Evolutionary conservation across 805 yeast species (phyloP), one percentile per base, ranked within the genome.

Genomic region (Tetrapisispora arboricola): DNA sequence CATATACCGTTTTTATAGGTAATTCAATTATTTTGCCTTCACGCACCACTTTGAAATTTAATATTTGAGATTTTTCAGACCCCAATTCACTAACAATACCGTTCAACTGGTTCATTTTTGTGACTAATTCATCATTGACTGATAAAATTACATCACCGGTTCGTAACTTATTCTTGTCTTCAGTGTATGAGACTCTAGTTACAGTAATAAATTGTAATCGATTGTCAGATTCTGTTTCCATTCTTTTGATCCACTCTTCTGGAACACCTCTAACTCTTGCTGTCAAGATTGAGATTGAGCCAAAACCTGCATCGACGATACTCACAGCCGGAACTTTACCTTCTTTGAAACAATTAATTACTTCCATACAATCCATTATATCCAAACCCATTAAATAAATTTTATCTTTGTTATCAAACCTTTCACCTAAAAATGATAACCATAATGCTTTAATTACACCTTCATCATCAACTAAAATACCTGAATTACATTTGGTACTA

Each of bases 211-310:
- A 74, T 55, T 85, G 88, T 33, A 80, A 69, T 51, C 84, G 78
- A 53, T 82, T 85, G 20, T 67, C 65, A 39, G 76, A 72, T 25
- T 70, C 72, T 20, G 71, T 67, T 57, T 84, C 94, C 55, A 84
- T 71, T 46, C 68, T 70, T 27, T 67, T 54, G 45, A 88, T 81
- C 94, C 94, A 86, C 32, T 75, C 76, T 50, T 84, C 90, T 0
- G 92, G 75, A 18, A 87, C 94, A n/a, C 94, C 94, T 53, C 84
- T 72, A 34, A 84, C 74, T 60, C 95, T 76, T 2, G 94, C 94
- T 53, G 76, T 80, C 20, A 78, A 71, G 19, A 86, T 67, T 2
- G 84, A 72, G 26, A 82, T 66, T 0, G 87, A 69, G 13, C 73
- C 72, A 50, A 85, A 78, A 52, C 85, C 96, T 28, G 84, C 80